Percentiles rank a stretch among this genome's conserved stretches.
phyloP scores from a whole-genome alignment of 352 stramenopile species.

The Phytophthora fragariae region DNA sequence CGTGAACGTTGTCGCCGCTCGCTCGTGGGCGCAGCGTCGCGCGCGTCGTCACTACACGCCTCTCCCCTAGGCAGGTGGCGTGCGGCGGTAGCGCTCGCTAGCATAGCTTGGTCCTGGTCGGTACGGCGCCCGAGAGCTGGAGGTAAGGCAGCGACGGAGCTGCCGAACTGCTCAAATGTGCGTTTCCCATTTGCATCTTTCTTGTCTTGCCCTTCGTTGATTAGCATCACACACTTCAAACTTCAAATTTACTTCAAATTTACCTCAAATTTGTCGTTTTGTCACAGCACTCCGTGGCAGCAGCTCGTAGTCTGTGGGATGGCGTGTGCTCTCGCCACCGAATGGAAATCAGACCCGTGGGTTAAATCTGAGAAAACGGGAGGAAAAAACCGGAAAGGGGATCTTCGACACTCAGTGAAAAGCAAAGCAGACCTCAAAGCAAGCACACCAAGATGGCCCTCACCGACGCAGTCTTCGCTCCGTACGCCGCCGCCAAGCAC shows the following conservation, averaged over 20 bases:
- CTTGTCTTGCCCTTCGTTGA: background rate
- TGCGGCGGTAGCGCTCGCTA: no score
- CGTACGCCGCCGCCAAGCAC: slow-evolving; percentile 35
- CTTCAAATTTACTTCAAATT: background rate
- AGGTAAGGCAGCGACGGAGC: background rate
- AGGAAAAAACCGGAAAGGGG: slow-evolving; percentile 15
- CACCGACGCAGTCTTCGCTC: slow-evolving; percentile 37
- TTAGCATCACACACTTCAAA: background rate
- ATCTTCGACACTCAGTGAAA: slow-evolving; percentile 12
- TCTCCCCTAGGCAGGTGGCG: slow-evolving; percentile 41
- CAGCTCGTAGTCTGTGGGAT: slow-evolving; percentile 6
- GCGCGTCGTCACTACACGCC: slow-evolving; percentile 63
- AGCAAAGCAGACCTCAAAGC: slow-evolving; percentile 3
- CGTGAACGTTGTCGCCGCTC: slow-evolving; percentile 53
- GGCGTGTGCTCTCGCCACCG: background rate
- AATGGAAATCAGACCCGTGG: slow-evolving; percentile 25
- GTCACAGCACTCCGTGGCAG: slow-evolving; percentile 2
- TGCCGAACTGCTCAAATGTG: background rate
- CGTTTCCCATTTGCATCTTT: no score
- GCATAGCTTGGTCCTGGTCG: background rate
- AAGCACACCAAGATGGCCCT: slow-evolving; percentile 30
- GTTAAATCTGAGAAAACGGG: slow-evolving; percentile 19
- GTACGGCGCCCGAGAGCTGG: background rate
- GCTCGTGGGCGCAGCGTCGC: slow-evolving; percentile 54
- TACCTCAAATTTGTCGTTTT: no score